Base-by-base conservation (phyloP, 805 yeast species). In the Metschnikowia henanensis region DNA sequence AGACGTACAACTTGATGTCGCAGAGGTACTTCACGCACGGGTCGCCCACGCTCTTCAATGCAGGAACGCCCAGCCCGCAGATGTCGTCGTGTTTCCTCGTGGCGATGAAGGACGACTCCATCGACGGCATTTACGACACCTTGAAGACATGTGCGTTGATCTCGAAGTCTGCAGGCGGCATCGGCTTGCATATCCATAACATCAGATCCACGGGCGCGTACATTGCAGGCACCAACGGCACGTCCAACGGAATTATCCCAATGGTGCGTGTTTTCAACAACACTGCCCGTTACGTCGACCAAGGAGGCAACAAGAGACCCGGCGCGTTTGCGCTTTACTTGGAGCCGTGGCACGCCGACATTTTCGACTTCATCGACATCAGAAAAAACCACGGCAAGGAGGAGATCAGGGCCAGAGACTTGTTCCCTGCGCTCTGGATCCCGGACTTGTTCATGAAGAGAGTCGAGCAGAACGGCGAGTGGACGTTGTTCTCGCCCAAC, bases 271-370 rank as follows among this genome's bases (percentile, higher is more conserved):
- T 79, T 20, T 79, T 79, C 66, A 79, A 79, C 63, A 78, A 77
- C 59, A 78, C 84, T 30, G 84, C 84, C 29, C 70, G 83, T 59
- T 79, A 79, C 55, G 84, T 79, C 34, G 84, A 79, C 56, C 84
- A 79, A 62, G 84, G 84, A 59, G 84, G 84, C 53, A 79, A 79
- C 63, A 79, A 79, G 64, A 67, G 84, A 61, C 84, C 84, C 13
- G 84, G 84, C 57, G 83, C 83, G 12, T 77, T 79, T 61, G 83
- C 83, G 17, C 61, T 79, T 41, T 79, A 79, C 61, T 59, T 78
- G 39, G 84, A 79, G 62, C 83, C 84, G 57, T 79, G 84, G 84
- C 84, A 79, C 58, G 64, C 81, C 6, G 83, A 79, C 59, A 71
- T 79, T 49, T 74, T 79, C 53, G 83, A 79, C 45, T 77, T 79